These are phyloP conservation scores for Lablab purpureus DNA, from an alignment of 306 rosid genomes.

Conservation along the genomic window DNA sequence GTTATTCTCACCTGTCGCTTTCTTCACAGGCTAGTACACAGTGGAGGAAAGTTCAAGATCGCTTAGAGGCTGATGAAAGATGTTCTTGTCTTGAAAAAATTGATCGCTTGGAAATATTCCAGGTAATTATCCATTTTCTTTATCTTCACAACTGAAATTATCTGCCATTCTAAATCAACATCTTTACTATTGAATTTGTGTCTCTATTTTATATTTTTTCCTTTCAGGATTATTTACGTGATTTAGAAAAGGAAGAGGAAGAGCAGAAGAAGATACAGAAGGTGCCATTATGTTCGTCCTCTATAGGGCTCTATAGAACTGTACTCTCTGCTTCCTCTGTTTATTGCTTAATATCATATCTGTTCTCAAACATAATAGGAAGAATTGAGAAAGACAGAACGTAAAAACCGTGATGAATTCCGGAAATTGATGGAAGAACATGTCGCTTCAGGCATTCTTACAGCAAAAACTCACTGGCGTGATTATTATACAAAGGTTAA, in stretches of 20 bases:
- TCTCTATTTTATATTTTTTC: conserved; percentile 45
- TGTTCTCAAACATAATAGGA: conserved; percentile 66
- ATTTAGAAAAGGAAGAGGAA: conserved; percentile 92
- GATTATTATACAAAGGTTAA: conserved; percentile 77
- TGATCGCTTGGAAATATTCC: conserved; percentile 82
- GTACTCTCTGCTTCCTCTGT: conserved; percentile 7
- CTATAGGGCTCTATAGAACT: conserved; percentile 28
- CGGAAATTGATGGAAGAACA: conserved; percentile 95
- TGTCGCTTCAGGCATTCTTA: conserved; percentile 70
- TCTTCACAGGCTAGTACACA: conserved; percentile 79
- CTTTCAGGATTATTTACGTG: conserved; percentile 78
- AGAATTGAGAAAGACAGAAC: conserved; percentile 87
- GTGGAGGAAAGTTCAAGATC: conserved; percentile 97
- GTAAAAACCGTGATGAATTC: conserved; percentile 91
- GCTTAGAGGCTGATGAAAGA: conserved; percentile 91
- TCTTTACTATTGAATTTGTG: conserved; percentile 31
- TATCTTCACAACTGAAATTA: conserved; percentile 27
- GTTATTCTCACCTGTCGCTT: conserved; percentile 40
- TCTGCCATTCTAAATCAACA: conserved; percentile 18
- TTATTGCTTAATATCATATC: conserved; percentile 48
- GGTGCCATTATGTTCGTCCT: conserved; percentile 56
- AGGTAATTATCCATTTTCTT: conserved; percentile 53
- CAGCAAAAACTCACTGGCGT: conserved; percentile 89
- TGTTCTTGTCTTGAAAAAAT: conserved; percentile 88
- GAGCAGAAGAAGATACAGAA: conserved; percentile 88